phyloP scores from a whole-genome alignment of 2,329 filamentous ascomycete genomes.

The Elsinoe batatas region DNA sequence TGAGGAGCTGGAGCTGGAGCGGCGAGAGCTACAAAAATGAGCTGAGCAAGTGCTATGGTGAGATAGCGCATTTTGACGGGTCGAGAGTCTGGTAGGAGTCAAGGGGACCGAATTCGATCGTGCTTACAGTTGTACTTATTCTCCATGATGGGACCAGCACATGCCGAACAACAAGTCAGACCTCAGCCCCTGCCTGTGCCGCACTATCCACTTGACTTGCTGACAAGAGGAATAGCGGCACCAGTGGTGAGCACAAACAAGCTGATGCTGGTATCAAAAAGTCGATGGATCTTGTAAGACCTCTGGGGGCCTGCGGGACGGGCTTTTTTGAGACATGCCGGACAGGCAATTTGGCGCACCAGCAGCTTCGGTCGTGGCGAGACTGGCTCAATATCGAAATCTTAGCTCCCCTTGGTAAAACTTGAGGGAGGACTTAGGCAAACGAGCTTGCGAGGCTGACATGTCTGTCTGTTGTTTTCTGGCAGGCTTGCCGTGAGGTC shows the following conservation, averaged over 20 bases:
- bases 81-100: no score
- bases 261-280: neutral
- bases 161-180: neutral
- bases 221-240: neutral
- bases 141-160: neutral
- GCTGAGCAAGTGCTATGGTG: neutral
- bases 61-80: constrained; percentile 10
- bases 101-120: no score
- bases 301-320: neutral
- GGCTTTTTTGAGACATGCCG: neutral
- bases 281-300: neutral
- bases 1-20: constrained; percentile 5
- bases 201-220: neutral
- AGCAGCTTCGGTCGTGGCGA: neutral
- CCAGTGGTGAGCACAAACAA: neutral
- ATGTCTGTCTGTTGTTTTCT: neutral
- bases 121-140: neutral
- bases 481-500: no score
- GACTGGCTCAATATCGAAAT: neutral
- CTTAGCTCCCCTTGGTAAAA: neutral
- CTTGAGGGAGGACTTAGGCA: neutral
- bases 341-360: neutral
- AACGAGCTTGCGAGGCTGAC: neutral
- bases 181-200: neutral
- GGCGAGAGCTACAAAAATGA: neutral